phyloP scores from a whole-genome alignment of 2,329 filamentous ascomycete genomes.

The Fonsecaea multimorphosa region DNA sequence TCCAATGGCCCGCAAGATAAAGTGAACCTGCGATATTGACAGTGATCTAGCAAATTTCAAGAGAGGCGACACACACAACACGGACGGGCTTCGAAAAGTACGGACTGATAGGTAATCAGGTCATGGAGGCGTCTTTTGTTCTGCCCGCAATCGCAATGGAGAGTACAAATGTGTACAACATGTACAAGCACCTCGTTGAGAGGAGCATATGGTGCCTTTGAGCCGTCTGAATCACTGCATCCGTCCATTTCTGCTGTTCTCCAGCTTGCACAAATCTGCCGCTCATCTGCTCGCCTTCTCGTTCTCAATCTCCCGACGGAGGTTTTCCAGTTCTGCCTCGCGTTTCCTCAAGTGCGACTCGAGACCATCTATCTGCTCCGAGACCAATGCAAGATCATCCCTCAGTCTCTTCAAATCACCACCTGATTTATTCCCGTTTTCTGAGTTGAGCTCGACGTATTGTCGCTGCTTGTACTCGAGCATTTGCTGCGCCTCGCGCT shows the following conservation, averaged over 20 bases:
- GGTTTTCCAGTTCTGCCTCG: conserved; percentile 74
- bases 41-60: conserved; percentile 39
- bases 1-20: background rate
- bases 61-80: conserved; percentile 36
- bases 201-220: conserved; percentile 15
- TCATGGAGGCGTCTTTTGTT: conserved; percentile 11
- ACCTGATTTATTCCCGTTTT: conserved; percentile 69
- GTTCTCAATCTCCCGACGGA: conserved; percentile 83
- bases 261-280: background rate
- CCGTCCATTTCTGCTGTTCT: conserved; percentile 9
- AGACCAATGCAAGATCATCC: conserved; percentile 88
- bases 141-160: conserved; percentile 21
- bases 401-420: conserved; percentile 75
- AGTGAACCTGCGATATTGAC: conserved; percentile 19
- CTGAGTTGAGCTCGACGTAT: conserved; percentile 70
- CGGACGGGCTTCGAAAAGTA: conserved; percentile 40
- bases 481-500: conserved; percentile 90
- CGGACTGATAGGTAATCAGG: conserved; percentile 37
- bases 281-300: conserved; percentile 67
- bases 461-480: conserved; percentile 91
- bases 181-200: conserved; percentile 25
- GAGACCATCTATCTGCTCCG: conserved; percentile 90
- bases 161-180: conserved; percentile 34
- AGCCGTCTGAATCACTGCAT: conserved; percentile 7
- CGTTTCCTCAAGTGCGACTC: conserved; percentile 80